Evolutionary conservation across 345 rosid genomes (phyloP).

Genomic region (Brassica cretica): DNA sequence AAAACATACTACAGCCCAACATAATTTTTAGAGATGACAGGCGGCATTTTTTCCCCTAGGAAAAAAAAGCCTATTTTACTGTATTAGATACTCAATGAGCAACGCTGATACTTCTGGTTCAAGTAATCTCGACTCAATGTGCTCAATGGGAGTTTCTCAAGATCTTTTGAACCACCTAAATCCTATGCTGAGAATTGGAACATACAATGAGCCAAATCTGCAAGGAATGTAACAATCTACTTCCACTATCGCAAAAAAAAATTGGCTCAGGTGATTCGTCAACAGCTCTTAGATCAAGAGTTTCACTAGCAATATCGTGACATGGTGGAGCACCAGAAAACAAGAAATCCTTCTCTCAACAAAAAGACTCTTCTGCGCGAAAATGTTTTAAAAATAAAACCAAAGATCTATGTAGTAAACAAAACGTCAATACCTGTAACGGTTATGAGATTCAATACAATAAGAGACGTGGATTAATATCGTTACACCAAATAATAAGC

Average conservation of each 20-base stretch:
- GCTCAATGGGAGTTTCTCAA: not conserved
- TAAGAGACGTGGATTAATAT: not conserved
- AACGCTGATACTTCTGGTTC: not conserved
- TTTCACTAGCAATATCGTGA: not conserved
- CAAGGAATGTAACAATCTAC: not conserved
- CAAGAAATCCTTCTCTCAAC: not conserved
- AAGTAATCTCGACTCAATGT: not conserved
- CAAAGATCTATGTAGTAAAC: not conserved
- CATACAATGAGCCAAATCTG: not conserved
- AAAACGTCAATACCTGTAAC: not conserved
- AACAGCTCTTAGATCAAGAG: not conserved
- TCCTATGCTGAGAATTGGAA: not conserved
- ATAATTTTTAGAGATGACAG: no score
- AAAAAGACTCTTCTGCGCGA: not conserved
- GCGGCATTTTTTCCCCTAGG: no score
- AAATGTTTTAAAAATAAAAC: not conserved
- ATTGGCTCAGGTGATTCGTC: not conserved
- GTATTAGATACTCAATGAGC: not conserved
- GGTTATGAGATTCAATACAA: not conserved
- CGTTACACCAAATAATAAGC: slow-evolving; percentile 5
- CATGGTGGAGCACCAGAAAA: not conserved
- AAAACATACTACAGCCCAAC: no score
- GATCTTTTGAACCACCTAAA: not conserved
- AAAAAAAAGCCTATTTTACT: no score
- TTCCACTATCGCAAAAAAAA: not conserved